These are phyloP conservation scores for Albatrellus sp. DNA, from an alignment of 1,284 basidiomycete genomes.

Conservation along the genomic window DNA sequence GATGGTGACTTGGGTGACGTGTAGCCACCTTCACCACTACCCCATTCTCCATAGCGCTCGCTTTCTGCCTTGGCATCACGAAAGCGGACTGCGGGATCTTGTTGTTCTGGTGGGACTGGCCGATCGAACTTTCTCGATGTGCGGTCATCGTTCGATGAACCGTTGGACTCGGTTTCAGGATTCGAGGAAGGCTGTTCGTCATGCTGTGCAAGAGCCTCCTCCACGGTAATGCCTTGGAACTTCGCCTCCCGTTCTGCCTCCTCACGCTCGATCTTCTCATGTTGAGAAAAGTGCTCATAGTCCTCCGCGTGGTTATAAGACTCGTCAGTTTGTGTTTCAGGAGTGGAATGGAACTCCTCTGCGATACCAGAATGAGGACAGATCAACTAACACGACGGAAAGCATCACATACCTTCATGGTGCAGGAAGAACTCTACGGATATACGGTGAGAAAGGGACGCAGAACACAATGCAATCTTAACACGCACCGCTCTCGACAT, in stretches of 20 bases:
- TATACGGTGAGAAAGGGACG: constrained; percentile 3
- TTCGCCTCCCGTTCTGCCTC: constrained; percentile 78
- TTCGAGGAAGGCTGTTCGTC: constrained; percentile 16
- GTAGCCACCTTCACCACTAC: constrained; percentile 61
- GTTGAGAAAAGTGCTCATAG: constrained; percentile 77
- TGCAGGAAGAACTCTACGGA: constrained; percentile 75
- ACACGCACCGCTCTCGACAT: constrained; percentile 70
- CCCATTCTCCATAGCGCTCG: constrained; percentile 52
- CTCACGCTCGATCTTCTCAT: constrained; percentile 76
- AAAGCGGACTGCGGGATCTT: constrained; percentile 51
- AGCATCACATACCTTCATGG: constrained; percentile 66
- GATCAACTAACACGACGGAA: constrained; percentile 1
- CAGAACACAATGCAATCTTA: constrained; percentile 1
- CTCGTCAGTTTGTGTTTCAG: constrained; percentile 94
- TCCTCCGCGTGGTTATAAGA: constrained; percentile 91
- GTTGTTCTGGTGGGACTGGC: constrained; percentile 45
- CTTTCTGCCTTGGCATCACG: constrained; percentile 39
- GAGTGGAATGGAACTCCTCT: constrained; percentile 90
- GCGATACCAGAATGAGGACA: not conserved
- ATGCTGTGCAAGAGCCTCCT: constrained; percentile 49
- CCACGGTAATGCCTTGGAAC: constrained; percentile 69
- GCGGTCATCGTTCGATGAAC: constrained; percentile 15
- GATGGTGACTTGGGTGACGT: constrained; percentile 54
- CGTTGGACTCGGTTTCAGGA: constrained; percentile 15
- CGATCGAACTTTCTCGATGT: constrained; percentile 42